Evolutionary conservation across 179 eudicot genomes (phyloP).

Genomic region (Spergularia azorica): DNA sequence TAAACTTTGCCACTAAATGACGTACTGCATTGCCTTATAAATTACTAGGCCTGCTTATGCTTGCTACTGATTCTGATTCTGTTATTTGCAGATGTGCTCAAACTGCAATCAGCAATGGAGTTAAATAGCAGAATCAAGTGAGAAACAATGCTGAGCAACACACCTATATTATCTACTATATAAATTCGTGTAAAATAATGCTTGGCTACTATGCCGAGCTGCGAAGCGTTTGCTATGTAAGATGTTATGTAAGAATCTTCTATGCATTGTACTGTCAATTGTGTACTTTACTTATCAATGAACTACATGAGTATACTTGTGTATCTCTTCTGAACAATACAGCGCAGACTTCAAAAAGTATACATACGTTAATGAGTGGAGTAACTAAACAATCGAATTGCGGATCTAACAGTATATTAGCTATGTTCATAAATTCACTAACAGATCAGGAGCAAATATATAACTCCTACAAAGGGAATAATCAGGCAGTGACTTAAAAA

Average conservation of each 20-base stretch:
- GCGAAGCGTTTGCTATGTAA: constrained; percentile 5
- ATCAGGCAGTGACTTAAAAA: neutral
- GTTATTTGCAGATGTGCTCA: constrained; percentile 25
- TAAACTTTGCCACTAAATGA: neutral
- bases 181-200: constrained; percentile 18
- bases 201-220: constrained; percentile 10
- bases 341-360: neutral
- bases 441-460: neutral
- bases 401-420: too few species aligned
- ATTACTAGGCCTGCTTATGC: constrained; percentile 14
- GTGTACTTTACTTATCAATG: neutral
- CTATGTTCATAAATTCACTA: neutral
- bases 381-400: neutral
- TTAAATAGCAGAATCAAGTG: constrained; percentile 1
- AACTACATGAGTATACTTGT: neutral
- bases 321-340: neutral
- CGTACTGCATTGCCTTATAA: too few species aligned
- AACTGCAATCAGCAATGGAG: neutral
- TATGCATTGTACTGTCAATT: constrained; percentile 17
- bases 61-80: neutral
- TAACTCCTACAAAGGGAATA: neutral
- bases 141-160: constrained; percentile 13
- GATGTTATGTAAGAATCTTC: constrained; percentile 14
- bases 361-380: neutral
- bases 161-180: neutral